These are phyloP conservation scores for Rhizopogon vinicolor DNA, from an alignment of 768 basidiomycete species.

Conservation along the genomic window DNA sequence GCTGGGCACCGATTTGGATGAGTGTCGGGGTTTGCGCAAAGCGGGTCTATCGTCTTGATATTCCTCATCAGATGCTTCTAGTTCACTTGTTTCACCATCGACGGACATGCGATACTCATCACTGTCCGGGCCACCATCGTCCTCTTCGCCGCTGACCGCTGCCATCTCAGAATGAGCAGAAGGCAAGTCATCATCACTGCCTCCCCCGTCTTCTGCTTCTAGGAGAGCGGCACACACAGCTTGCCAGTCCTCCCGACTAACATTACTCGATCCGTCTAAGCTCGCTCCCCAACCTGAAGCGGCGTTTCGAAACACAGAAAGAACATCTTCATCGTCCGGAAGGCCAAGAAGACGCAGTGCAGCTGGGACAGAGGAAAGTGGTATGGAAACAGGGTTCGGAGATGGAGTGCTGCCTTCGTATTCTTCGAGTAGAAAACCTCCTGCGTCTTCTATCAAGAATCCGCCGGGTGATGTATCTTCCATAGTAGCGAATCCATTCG, in stretches of 20 bases:
- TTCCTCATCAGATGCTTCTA: conserved; percentile 25
- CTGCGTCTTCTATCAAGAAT: conserved; percentile 29
- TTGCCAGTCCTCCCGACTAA: conserved; percentile 72
- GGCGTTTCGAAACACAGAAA: conserved; percentile 71
- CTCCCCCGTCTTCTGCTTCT: conserved; percentile 33
- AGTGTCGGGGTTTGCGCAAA: conserved; percentile 2
- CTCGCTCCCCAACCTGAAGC: conserved; percentile 62
- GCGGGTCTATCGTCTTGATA: conserved; percentile 16
- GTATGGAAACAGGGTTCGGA: conserved; percentile 30
- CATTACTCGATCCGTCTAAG: conserved; percentile 26
- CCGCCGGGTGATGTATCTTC: conserved; percentile 23
- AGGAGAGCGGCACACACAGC: conserved; percentile 76
- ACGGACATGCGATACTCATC: conserved; percentile 22
- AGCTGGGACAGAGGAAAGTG: conserved; percentile 50
- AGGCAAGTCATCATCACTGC: conserved; percentile 12
- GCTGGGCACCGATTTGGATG: background rate
- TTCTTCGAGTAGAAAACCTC: conserved; percentile 27
- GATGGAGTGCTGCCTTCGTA: conserved; percentile 5
- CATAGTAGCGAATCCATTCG: conserved; percentile 10
- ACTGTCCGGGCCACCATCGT: conserved; percentile 26
- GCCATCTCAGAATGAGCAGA: conserved; percentile 12
- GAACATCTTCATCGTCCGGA: conserved; percentile 68
- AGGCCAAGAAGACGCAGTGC: conserved; percentile 64
- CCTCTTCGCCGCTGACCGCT: conserved; percentile 4
- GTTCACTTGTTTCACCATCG: conserved; percentile 18